Evolutionary conservation across 2,329 filamentous ascomycete species (phyloP), one percentile per base, ranked within the genome.

Genomic region (Cladosporium halotolerans): DNA sequence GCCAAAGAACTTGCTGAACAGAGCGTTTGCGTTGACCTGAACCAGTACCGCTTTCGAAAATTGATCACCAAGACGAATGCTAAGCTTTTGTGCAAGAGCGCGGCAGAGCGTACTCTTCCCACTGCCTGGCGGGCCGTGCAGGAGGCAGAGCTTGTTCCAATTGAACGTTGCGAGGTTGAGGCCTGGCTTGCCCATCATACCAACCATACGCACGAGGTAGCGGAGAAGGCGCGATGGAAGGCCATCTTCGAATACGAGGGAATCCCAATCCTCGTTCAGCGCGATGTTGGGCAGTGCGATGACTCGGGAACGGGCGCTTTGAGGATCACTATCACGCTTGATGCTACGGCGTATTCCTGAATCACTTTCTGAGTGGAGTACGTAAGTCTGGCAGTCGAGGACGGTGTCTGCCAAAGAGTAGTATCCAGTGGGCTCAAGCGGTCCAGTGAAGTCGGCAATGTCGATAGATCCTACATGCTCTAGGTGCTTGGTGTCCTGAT

Each of bases 81-180:
- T 69, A 2, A 78, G 66, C 59, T 76, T 77, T 54, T 79, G 76
- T 70, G 82, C 68, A 69, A 78, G 62, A 2, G 70, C 75, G 19
- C 73, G 71, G 52, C 72, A 75, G 2, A 76, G 62, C 1, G 68
- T 72, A 16, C 70, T 73, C 59, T 75, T 75, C 2, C 73, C 73
- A 14, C 65, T 69, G 1, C 74, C 74, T 2, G 73, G 70, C 7
- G 73, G 70, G 1, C 74, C 74, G 51, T 74, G 65, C 6, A 76
- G 62, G 6, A 75, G 61, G 5, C 72, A 62, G 9, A 77, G 61
- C 16, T 72, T 68, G 54, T 76, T 76, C 72, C 74, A 77, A 53
- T 70, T 72, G 56, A 73, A 69, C 1, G 67, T 65, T 52, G 65
- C 65, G 23, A 66, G 62, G 54, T 71, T 66, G 10, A 74, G 62